Conservation (phyloP, 208 protist species). For the Crithidia sp. region DNA sequence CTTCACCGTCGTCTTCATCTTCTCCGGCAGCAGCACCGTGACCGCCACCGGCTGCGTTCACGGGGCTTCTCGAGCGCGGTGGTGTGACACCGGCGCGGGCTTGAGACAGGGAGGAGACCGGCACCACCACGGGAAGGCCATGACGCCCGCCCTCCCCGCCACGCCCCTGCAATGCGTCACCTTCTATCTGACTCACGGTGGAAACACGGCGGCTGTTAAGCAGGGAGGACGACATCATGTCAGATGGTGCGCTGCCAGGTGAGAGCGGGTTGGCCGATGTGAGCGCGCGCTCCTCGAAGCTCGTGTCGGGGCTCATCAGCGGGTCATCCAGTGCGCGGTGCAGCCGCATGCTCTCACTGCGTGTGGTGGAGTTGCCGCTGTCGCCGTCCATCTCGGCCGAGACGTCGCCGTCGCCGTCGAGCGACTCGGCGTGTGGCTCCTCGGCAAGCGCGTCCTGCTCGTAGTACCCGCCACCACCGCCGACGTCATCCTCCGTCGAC, state of each 20-base stretch:
- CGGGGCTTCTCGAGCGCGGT: background rate
- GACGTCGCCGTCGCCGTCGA: too few relatives aligned
- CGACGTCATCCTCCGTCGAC: constrained; percentile 7
- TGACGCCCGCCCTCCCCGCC: background rate
- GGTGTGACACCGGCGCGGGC: too few relatives aligned
- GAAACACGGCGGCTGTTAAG: background rate
- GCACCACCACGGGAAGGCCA: background rate
- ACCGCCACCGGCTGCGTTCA: background rate
- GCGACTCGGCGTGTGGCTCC: constrained; percentile 1
- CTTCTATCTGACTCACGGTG: background rate
- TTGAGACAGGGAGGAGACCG: background rate
- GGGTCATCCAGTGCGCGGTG: background rate
- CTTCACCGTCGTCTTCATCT: too few relatives aligned
- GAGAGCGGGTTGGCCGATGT: constrained; percentile 4
- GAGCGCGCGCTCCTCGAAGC: background rate
- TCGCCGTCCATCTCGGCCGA: too few relatives aligned
- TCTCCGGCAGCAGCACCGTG: too few relatives aligned
- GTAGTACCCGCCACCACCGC: constrained; percentile 32
- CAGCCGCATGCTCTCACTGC: background rate
- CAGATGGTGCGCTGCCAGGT: background rate
- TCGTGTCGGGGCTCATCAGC: constrained; percentile 1
- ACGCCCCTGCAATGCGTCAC: background rate
- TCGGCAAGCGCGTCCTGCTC: constrained; percentile 31
- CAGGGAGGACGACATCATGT: background rate
- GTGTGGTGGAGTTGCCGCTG: background rate